Base-by-base conservation (phyloP, 352 stramenopile genomes). In the Phytophthora sp. region DNA sequence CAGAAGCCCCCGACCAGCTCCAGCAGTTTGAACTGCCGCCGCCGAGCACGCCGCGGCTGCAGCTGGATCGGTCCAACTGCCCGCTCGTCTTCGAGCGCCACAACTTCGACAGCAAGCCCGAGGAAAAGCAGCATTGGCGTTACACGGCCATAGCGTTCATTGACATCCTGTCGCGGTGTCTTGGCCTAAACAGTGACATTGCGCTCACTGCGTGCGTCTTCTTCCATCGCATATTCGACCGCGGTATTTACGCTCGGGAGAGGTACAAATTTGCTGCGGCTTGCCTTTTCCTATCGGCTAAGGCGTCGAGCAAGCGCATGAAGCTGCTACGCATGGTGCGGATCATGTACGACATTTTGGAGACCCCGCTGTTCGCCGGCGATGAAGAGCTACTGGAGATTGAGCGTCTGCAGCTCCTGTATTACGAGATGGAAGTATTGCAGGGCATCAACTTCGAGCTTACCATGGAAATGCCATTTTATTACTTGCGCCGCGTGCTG, bases 381-480 rank as follows among this genome's bases (percentile, higher is more conserved):
- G 79, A 94, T 42, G 87, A 95, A 69, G 87, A 95, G 26, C 64
- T 93, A n/a, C 59, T 94, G n/a, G 87, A 95, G 42, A 69, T 95
- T 13, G 87, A 95, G 63, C 87, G 87, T 13, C 76, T 95, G 63
- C 87, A 94, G 51, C 55, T 95, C 54, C 73, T 95, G 5, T 84
- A 91, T 48, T 95, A 94, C 70, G 87, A 95, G 54, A 91, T 92
- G 34, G 74, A 94, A 69, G 84, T 94, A 24, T 65, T 95, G 0
- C 81, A 94, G 46, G 87, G 83, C 13, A 89, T 95, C 46, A 72
- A 91, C 30, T 94, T 91, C 37, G 84, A 94, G 50, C 60, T 95
- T 8, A 92, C 84, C 11, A 88, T 66, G 7, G 87, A 94, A 18
- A 76, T 95, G 57, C 87, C 87, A 2, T 93, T 91, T 39, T 91